phyloP scores from a whole-genome alignment of 75 land plant species.

The Selaginella moellendorffii region DNA sequence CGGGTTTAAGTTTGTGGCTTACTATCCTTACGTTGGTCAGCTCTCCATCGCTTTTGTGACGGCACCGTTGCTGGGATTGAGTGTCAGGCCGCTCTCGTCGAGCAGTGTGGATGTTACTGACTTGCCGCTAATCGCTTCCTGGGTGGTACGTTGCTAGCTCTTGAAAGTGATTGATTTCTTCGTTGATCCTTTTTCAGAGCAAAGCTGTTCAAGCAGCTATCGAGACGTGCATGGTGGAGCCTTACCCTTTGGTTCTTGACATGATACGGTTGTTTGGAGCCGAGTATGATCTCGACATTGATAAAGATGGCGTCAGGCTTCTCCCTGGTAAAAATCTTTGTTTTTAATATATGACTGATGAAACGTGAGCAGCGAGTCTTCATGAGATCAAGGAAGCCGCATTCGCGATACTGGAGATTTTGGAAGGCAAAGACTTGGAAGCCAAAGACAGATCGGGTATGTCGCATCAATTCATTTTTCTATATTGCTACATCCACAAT shows the following conservation, averaged over 20 bases:
- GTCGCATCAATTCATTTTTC: neutral
- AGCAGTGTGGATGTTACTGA: constrained; percentile 20
- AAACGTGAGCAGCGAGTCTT: neutral
- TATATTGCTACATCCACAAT: neutral
- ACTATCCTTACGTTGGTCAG: constrained; percentile 18
- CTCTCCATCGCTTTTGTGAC: constrained; percentile 17
- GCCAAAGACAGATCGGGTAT: constrained; percentile 23
- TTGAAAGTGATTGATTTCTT: neutral
- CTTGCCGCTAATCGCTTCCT: constrained; percentile 17
- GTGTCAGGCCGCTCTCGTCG: constrained; percentile 22
- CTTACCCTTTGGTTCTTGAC: constrained; percentile 15
- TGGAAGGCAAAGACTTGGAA: constrained; percentile 19
- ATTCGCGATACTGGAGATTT: constrained; percentile 24
- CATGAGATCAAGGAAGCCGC: constrained; percentile 4
- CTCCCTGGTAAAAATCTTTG: neutral
- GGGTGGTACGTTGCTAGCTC: constrained; percentile 18
- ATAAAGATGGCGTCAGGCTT: constrained; percentile 11
- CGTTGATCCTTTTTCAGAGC: constrained; percentile 9
- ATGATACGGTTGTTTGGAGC: constrained; percentile 17
- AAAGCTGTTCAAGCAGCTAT: constrained; percentile 19
- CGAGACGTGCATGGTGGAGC: constrained; percentile 20
- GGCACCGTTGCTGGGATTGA: constrained; percentile 15
- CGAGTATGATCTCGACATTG: constrained; percentile 10
- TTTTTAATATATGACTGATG: neutral
- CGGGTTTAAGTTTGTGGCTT: constrained; percentile 19